Base-by-base conservation (phyloP, 2,329 filamentous ascomycete species). In the Fusarium brevicatenulatum region DNA sequence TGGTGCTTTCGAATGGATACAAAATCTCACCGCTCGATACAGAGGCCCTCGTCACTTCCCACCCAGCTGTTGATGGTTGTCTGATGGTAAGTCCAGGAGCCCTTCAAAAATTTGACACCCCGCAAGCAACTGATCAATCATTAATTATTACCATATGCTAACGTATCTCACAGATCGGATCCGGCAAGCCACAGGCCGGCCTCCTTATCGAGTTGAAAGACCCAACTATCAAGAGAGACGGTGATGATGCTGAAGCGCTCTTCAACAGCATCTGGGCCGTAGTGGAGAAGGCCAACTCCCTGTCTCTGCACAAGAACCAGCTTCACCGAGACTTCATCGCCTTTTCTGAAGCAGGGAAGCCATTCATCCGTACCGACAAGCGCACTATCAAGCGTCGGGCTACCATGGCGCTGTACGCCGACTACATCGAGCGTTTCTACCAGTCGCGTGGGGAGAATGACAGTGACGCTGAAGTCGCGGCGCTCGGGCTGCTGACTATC, bases 401-500 rank as follows among this genome's bases (percentile, higher is more conserved):
- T 1, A 85, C 85, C 4, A 62, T 82, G 12, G 68, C 75, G 5
- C 76, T 83, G 3, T 88, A 86, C 54, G 75, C 76, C 5, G 71
- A 81, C 4, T 86, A 87, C 63, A 87, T 88, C 44, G 83, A 87
- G 9, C 78, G 80, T 1, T 78, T 88, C 9, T 88, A 88, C 69
- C 30, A 52, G 10, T 59, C 44, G 15, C 44, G 56, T 10, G 15
- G 23, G 6, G 56, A 59, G 11, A 11, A 52, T 9, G 21, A 39
- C 44, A 8, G 2, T 5, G 12, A 52, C 4, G 12, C 43, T 2
- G 11, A 36, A 7, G 4, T 28, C 25, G 13, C 34, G 16, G 6
- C 56, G 30, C n/a, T 30, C 19, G n/a, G 34, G 2, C 21, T 52
- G 7, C 21, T 52, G 21, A 0, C 34, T 4, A 30, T 52, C 9